A percentile compares a stretch with the other conserved stretches of the same genome.
Evolutionary conservation across 129 eudicot genomes (phyloP).

Genomic region (Arctium lappa): DNA sequence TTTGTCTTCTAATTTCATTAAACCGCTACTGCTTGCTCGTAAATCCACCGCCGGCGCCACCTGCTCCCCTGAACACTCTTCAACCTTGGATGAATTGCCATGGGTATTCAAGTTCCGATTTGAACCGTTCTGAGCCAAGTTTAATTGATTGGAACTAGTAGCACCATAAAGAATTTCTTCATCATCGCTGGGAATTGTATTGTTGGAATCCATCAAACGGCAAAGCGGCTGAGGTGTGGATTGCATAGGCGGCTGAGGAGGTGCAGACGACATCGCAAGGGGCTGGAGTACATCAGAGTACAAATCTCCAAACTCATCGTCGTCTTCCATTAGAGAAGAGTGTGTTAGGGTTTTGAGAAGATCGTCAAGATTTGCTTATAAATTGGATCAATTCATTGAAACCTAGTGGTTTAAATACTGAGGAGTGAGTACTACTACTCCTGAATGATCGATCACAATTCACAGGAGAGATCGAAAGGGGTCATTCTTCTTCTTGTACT

Average conservation of each 20-base stretch:
- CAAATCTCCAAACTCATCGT: constrained; percentile 98
- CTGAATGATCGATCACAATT: not conserved
- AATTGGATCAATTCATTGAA: not conserved
- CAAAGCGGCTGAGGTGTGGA: not conserved
- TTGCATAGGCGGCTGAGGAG: constrained; percentile 18
- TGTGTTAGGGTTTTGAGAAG: constrained; percentile 18
- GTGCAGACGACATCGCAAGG: constrained; percentile 31
- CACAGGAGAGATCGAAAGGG: not conserved
- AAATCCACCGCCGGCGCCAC: constrained; percentile 21
- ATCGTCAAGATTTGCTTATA: constrained; percentile 5
- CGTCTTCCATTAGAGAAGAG: constrained; percentile 70
- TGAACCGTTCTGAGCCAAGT: constrained; percentile 7
- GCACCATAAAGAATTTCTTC: constrained; percentile 53
- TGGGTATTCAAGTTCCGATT: constrained; percentile 22
- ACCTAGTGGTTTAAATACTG: not conserved
- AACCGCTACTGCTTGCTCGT: constrained; percentile 24
- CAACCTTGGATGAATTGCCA: constrained; percentile 10
- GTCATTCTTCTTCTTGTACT: not conserved
- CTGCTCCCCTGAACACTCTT: constrained; percentile 1
- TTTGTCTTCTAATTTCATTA: constrained; percentile 24
- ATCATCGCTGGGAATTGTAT: constrained; percentile 41
- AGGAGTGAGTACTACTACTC: not conserved
- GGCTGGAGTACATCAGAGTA: constrained; percentile 85
- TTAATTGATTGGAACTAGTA: constrained; percentile 11
- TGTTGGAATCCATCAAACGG: constrained; percentile 61